phyloP scores from a whole-genome alignment of 2,329 filamentous ascomycete genomes.

The Rhynchosporium graminicola region DNA sequence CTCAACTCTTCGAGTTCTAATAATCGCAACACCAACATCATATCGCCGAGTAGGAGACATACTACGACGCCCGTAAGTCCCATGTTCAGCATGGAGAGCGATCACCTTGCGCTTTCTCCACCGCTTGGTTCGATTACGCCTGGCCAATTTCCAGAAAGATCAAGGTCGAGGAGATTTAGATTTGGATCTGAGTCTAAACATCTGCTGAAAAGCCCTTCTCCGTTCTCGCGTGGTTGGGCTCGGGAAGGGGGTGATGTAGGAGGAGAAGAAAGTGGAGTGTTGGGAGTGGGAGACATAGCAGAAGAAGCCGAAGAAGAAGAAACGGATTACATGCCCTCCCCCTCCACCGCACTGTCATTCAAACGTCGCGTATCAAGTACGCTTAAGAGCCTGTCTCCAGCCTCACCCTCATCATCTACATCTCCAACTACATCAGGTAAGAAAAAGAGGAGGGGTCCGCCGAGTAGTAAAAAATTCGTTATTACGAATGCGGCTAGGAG shows the following conservation, averaged over 20 bases:
- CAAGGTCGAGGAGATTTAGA: conserved; percentile 5
- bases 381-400: conserved; percentile 23
- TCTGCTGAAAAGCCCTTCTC: conserved; percentile 30
- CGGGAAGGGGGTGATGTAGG: background rate
- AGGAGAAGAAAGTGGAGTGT: background rate
- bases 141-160: background rate
- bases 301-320: background rate
- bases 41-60: background rate
- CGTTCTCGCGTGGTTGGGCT: conserved; percentile 16
- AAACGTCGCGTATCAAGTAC: conserved; percentile 23
- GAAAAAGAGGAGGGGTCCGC: background rate
- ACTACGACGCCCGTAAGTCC: conserved; percentile 13
- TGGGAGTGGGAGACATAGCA: background rate
- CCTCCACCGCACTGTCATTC: conserved; percentile 3
- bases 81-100: conserved; percentile 19
- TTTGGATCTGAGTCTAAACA: conserved; percentile 24
- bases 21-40: background rate
- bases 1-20: background rate
- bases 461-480: conserved; percentile 11
- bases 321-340: conserved; percentile 7
- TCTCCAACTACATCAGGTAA: background rate
- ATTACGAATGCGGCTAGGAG: conserved; percentile 25
- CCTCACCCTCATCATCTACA: background rate
- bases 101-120: conserved; percentile 14
- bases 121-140: conserved; percentile 3